Evolutionary conservation across 192 early-diverging fungal species (phyloP), one percentile per base, ranked within the genome.

Genomic region (Umbelopsis isabellina): DNA sequence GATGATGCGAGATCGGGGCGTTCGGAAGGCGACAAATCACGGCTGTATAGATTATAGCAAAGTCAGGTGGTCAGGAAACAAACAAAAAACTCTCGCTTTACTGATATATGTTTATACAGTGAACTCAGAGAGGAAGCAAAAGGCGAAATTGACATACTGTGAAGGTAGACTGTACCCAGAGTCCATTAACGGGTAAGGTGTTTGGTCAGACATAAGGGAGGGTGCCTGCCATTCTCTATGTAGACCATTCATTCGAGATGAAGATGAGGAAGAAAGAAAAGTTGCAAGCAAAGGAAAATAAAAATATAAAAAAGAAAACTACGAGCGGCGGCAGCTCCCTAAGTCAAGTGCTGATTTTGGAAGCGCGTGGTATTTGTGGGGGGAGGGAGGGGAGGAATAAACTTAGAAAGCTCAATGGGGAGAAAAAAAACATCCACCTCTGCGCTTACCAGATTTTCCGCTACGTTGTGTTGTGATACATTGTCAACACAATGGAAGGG

Each of bases 311-410:
- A 50, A 71, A 27, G 46, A 64, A 27, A 70, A 30, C 16, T 47
- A 35, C 21, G 27, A 61, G 8, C 37, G 25, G 41, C 52, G 20
- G 22, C 49, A 71, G 30, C 55, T 61, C 55, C 51, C 55, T 61
- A 61, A 61, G 55, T 61, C 55, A 61, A 61, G 55, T 61, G 55
- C 55, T 61, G 55, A 72, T 72, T 64, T 71, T 49, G 46, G 50
- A 55, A 35, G 50, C 22, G 22, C 44, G 37, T 41, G 27, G 49
- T n/a, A 46, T 37, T 21, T 46, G 65, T 73, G 65, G 72, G 72
- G 51, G 49, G 23, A 44, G 15, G 65, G 50, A 72, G 53, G 16
- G 21, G 44, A 12, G 44, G 27, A 47, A 73, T 67, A 67, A 67
- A 73, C 65, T 65, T 52, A 58, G 66, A 73, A 30, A 65, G 23